Evolutionary conservation across 164 flowering plant species (phyloP).

Genomic region (Cinnamomum chago): DNA sequence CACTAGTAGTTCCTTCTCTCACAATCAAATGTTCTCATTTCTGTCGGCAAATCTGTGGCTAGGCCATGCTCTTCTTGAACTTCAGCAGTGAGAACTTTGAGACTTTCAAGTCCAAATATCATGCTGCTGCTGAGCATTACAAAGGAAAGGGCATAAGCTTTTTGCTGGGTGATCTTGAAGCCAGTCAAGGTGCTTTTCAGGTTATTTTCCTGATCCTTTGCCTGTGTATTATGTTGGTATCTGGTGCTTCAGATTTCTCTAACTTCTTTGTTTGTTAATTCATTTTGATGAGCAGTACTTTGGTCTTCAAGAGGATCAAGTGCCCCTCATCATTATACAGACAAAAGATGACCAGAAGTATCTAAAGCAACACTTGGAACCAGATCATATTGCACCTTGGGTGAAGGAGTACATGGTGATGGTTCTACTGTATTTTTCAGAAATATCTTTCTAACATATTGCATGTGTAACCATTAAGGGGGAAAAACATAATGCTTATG

Average conservation of each 20-base stretch:
- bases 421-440: neutral
- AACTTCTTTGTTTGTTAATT: neutral
- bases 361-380: slow-evolving; percentile 55
- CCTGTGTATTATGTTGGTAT: neutral
- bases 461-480: neutral
- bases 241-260: neutral
- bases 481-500: neutral
- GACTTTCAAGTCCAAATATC: slow-evolving; percentile 47
- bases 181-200: slow-evolving; percentile 72
- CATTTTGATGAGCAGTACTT: slow-evolving; percentile 55
- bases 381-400: slow-evolving; percentile 77
- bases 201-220: slow-evolving; percentile 25
- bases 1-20: neutral
- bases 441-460: neutral
- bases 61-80: slow-evolving; percentile 81
- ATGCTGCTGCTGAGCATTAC: slow-evolving; percentile 52
- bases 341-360: slow-evolving; percentile 54
- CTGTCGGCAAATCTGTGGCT: neutral
- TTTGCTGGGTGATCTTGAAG: slow-evolving; percentile 75
- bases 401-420: slow-evolving; percentile 71
- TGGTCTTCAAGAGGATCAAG: slow-evolving; percentile 68
- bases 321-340: slow-evolving; percentile 72
- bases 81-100: slow-evolving; percentile 48
- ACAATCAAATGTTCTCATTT: neutral
- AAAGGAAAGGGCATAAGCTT: slow-evolving; percentile 60